Conservation (phyloP, 2,329 filamentous ascomycete genomes). For the Aspergillus clavatus region DNA sequence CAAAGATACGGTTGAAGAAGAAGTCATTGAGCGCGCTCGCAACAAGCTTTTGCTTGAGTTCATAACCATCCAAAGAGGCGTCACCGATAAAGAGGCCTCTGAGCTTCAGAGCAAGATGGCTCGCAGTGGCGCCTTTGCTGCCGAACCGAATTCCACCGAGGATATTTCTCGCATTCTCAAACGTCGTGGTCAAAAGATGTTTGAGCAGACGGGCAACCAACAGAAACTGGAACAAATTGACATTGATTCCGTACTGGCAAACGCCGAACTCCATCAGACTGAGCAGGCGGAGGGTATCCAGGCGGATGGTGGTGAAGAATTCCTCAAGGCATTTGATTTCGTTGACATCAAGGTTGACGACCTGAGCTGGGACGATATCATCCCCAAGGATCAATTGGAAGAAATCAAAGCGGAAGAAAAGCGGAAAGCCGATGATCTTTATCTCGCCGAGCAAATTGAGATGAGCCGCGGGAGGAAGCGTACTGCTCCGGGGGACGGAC, state of each 20-base stretch:
- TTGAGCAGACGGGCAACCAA: constrained; percentile 95
- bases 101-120: constrained; percentile 74
- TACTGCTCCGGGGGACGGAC: constrained; percentile 54
- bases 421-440: constrained; percentile 74
- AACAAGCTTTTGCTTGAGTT: constrained; percentile 98
- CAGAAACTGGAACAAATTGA: constrained; percentile 94
- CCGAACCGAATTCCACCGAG: constrained; percentile 83
- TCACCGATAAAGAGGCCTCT: constrained; percentile 88
- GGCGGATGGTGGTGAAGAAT: constrained; percentile 93
- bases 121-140: constrained; percentile 54
- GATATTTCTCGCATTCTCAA: constrained; percentile 96
- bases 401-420: constrained; percentile 87
- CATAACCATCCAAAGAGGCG: constrained; percentile 91
- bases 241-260: constrained; percentile 93
- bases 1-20: constrained; percentile 97
- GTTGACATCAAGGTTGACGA: constrained; percentile 94
- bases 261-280: constrained; percentile 94
- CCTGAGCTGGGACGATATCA: constrained; percentile 97
- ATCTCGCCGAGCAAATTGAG: constrained; percentile 74
- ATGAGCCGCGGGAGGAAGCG: constrained; percentile 76
- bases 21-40: constrained; percentile 89
- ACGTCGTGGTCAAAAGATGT: constrained; percentile 98
- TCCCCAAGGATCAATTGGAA: constrained; percentile 86
- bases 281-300: constrained; percentile 92
- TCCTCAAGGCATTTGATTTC: constrained; percentile 83